These are phyloP conservation scores for Borovskyia barvae DNA, from an alignment of 208 protist genomes.

Conservation along the genomic window DNA sequence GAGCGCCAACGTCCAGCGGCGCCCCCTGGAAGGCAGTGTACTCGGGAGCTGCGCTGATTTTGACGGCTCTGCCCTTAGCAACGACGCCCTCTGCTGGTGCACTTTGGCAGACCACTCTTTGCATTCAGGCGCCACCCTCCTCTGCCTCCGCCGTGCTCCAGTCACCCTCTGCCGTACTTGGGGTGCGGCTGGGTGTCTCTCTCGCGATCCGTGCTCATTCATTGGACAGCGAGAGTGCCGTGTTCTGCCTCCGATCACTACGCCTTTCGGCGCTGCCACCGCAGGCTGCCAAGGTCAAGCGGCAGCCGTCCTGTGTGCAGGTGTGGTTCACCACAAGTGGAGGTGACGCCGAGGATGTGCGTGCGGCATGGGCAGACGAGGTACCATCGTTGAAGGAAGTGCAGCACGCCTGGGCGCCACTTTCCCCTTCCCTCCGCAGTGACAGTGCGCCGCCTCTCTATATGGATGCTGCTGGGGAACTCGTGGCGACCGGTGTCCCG, in stretches of 20 bases:
- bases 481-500: conserved; percentile 2
- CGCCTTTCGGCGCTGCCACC: not conserved
- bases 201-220: conserved; percentile 15
- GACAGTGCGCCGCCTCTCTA: conserved; percentile 8
- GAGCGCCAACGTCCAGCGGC: no score
- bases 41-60: no score
- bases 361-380: conserved; percentile 6
- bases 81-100: no score
- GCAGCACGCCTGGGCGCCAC: conserved; percentile 17
- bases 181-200: conserved; percentile 6
- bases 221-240: conserved; percentile 8
- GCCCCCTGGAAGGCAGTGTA: no score
- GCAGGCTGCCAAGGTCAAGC: not conserved
- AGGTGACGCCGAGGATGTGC: conserved; percentile 9
- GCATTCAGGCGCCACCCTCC: conserved; percentile 6
- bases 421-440: not conserved
- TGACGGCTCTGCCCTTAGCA: no score
- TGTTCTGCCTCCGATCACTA: conserved; percentile 31
- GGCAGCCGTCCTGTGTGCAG: conserved; percentile 11
- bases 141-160: not conserved
- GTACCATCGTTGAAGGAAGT: conserved; percentile 10
- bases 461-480: conserved; percentile 13
- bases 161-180: conserved; percentile 4
- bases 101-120: conserved; percentile 5
- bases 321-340: conserved; percentile 34